Evolutionary conservation across 192 early-diverging fungal genomes (phyloP).

Genomic region (Podila epigama): DNA sequence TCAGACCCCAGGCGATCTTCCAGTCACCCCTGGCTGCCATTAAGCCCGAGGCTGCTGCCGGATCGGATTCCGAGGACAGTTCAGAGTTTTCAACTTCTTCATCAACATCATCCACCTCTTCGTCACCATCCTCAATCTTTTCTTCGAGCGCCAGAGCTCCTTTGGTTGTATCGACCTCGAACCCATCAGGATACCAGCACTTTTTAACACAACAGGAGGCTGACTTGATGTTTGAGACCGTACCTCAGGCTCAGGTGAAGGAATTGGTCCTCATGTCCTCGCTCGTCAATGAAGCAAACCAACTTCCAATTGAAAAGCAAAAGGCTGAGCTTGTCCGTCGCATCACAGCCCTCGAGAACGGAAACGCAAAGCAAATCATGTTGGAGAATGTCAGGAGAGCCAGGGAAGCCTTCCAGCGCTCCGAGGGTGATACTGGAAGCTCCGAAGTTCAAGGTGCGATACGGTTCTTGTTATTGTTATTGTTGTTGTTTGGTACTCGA

Average conservation of each 20-base stretch:
- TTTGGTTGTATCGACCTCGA: conserved; percentile 37
- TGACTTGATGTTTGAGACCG: conserved; percentile 56
- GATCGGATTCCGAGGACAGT: neutral
- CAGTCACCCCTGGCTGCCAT: conserved; percentile 36
- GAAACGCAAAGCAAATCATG: conserved; percentile 74
- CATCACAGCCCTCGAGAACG: conserved; percentile 85
- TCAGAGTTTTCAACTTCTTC: conserved; percentile 8
- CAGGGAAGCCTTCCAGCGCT: conserved; percentile 79
- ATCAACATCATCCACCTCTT: conserved; percentile 13
- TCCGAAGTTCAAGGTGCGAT: conserved; percentile 88
- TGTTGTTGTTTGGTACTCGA: no score
- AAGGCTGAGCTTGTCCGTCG: conserved; percentile 73
- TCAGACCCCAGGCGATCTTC: conserved; percentile 39
- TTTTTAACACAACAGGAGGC: conserved; percentile 56
- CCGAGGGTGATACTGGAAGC: conserved; percentile 86
- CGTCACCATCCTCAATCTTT: conserved; percentile 31
- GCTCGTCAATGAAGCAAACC: conserved; percentile 35
- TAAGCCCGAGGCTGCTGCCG: conserved; percentile 9
- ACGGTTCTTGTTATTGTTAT: neutral
- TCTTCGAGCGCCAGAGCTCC: conserved; percentile 26
- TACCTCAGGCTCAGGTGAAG: conserved; percentile 51
- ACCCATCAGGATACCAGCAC: conserved; percentile 56
- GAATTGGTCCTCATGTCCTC: conserved; percentile 25
- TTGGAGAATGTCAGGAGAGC: conserved; percentile 79
- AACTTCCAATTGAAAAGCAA: conserved; percentile 49